Percentiles rank a stretch among this genome's conserved stretches.
These are phyloP conservation scores for Saksenaea oblongispora DNA, from an alignment of 371 early-diverging fungal species.

Conservation along the genomic window DNA sequence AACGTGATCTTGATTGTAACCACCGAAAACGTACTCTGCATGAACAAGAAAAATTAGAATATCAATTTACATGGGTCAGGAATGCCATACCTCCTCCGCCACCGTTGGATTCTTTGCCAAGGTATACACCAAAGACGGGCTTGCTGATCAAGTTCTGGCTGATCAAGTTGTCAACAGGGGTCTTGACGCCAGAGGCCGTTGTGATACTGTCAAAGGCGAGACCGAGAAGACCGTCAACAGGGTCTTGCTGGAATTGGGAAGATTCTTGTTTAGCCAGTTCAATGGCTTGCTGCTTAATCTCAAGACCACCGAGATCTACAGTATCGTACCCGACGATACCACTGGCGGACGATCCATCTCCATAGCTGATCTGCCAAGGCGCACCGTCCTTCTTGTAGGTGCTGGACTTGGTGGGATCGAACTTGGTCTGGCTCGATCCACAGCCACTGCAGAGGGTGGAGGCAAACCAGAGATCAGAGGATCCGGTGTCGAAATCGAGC, in stretches of 20 bases:
- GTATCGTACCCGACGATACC: constrained; percentile 43
- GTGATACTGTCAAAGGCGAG: constrained; percentile 39
- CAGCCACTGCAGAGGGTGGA: constrained; percentile 22
- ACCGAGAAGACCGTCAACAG: constrained; percentile 45
- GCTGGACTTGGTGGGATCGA: constrained; percentile 31
- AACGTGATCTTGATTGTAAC: constrained; percentile 21
- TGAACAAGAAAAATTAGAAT: background rate
- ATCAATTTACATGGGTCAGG: background rate
- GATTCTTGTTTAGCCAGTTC: constrained; percentile 41
- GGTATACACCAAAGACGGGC: constrained; percentile 32
- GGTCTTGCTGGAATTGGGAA: constrained; percentile 20
- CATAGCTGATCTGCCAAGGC: constrained; percentile 43
- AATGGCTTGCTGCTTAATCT: constrained; percentile 36
- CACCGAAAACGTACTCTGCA: constrained; percentile 37
- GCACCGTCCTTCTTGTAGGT: constrained; percentile 39
- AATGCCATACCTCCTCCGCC: constrained; percentile 32
- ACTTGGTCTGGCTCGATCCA: constrained; percentile 29
- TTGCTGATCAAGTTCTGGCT: constrained; percentile 16
- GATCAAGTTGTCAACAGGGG: constrained; percentile 29
- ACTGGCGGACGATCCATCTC: constrained; percentile 43
- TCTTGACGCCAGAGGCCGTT: constrained; percentile 34
- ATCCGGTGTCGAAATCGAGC: constrained; percentile 88
- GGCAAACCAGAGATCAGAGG: constrained; percentile 48
- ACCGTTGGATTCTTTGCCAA: constrained; percentile 22
- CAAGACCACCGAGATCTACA: constrained; percentile 43